Evolutionary conservation across 2,329 filamentous ascomycete genomes (phyloP).

Genomic region (Albifimbria verrucaria): DNA sequence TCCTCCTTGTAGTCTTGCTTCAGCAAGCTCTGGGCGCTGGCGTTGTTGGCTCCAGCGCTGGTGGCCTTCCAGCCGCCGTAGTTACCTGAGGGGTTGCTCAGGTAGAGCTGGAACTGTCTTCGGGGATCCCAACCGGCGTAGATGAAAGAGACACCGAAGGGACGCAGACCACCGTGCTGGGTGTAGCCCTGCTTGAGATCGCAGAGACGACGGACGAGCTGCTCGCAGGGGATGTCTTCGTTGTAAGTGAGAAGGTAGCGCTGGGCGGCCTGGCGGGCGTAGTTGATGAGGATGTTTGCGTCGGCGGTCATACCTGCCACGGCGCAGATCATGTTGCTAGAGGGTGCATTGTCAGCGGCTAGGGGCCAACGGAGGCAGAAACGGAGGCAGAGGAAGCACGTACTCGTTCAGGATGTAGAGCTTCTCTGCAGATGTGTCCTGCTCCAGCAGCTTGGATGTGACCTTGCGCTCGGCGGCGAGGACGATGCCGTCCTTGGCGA

Average conservation of each 20-base stretch:
- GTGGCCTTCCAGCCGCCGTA: slow-evolving; percentile 99
- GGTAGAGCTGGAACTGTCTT: slow-evolving; percentile 96
- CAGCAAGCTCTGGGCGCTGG: slow-evolving; percentile 90
- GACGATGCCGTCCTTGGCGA: slow-evolving; percentile 97
- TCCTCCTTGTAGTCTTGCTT: slow-evolving; percentile 99
- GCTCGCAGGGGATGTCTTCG: slow-evolving; percentile 99
- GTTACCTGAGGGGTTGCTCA: slow-evolving; percentile 98
- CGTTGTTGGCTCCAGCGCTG: slow-evolving; percentile 96
- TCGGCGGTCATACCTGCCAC: slow-evolving; percentile 99
- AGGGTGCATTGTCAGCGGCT: slow-evolving; percentile 8
- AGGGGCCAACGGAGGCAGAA: neutral
- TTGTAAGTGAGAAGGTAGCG: slow-evolving; percentile 98
- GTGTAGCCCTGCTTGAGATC: slow-evolving; percentile 99
- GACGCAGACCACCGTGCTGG: slow-evolving; percentile 95
- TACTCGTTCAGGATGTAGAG: slow-evolving; percentile 99
- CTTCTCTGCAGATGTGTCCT: slow-evolving; percentile 99
- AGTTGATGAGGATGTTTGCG: slow-evolving; percentile 99
- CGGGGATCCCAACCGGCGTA: slow-evolving; percentile 97
- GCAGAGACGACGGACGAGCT: slow-evolving; percentile 93
- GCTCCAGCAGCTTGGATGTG: slow-evolving; percentile 97
- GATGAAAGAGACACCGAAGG: slow-evolving; percentile 98
- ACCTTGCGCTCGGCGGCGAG: slow-evolving; percentile 98
- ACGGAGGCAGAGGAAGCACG: slow-evolving; percentile 26
- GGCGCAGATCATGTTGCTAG: slow-evolving; percentile 98
- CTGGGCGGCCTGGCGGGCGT: slow-evolving; percentile 94